Evolutionary conservation across 495 filamentous ascomycete species (phyloP).

Genomic region (Pyronema domesticum): DNA sequence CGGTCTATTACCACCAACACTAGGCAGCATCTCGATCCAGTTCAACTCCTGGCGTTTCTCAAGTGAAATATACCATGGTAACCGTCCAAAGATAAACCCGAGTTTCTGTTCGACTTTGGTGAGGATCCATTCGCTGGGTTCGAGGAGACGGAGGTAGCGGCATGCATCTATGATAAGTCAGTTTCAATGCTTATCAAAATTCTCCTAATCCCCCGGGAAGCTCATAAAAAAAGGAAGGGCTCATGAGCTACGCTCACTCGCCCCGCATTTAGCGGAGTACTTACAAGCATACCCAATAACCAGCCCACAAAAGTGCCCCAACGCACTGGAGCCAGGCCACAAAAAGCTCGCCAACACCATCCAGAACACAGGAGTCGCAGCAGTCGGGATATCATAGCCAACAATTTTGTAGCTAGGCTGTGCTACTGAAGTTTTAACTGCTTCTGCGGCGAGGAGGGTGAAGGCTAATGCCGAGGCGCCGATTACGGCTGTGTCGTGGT

Average conservation of each 20-base stretch:
- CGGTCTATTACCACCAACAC: not conserved
- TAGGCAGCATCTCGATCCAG: constrained; percentile 19
- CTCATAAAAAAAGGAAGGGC: no score
- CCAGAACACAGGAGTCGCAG: constrained; percentile 66
- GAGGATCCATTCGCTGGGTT: constrained; percentile 24
- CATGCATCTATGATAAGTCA: constrained; percentile 14
- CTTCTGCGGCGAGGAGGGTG: constrained; percentile 63
- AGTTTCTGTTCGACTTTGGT: constrained; percentile 14
- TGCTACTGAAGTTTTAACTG: constrained; percentile 54
- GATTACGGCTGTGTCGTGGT: constrained; percentile 48
- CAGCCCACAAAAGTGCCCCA: constrained; percentile 74
- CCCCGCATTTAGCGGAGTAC: constrained; percentile 21
- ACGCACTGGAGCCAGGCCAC: constrained; percentile 58
- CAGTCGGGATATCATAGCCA: constrained; percentile 67
- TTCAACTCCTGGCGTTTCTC: constrained; percentile 19
- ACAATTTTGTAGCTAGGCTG: constrained; percentile 46
- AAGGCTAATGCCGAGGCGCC: constrained; percentile 92
- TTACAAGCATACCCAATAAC: constrained; percentile 69
- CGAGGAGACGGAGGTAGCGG: constrained; percentile 20
- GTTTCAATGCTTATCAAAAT: no score
- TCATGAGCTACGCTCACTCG: no score
- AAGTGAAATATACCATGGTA: constrained; percentile 19
- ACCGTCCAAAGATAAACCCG: constrained; percentile 12
- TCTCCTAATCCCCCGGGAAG: no score
- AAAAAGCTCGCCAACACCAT: constrained; percentile 54